Conservation (phyloP, 129 eudicot genomes). For the carrot (Daucus carota) region DH1_v3.0 NC_030385.2:24442501-24443000, state of each 20-base stretch:
- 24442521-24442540: constrained; percentile 71
- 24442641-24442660: not conserved
- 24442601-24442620: not conserved
- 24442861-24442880: constrained; percentile 79
- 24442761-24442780: constrained; percentile 96
- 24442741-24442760: constrained; percentile 92
- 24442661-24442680: not conserved
- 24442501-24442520: constrained; percentile 83
- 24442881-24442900: constrained; percentile 86
- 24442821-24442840: constrained; percentile 97
- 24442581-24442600: not conserved
- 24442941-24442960: constrained; percentile 60
- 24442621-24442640: not conserved
- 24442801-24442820: constrained; percentile 78
- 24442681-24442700: not conserved
- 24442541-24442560: not conserved
- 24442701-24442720: constrained; percentile 87
- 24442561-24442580: not conserved
- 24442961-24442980: constrained; percentile 76
- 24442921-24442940: constrained; percentile 53
- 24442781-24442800: constrained; percentile 78
- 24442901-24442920: constrained; percentile 71
- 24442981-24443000: constrained; percentile 77
- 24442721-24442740: constrained; percentile 96
- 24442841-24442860: constrained; percentile 78